Evolutionary conservation across 139 green algal genomes (phyloP).

Genomic region (Micractinium sp.): DNA sequence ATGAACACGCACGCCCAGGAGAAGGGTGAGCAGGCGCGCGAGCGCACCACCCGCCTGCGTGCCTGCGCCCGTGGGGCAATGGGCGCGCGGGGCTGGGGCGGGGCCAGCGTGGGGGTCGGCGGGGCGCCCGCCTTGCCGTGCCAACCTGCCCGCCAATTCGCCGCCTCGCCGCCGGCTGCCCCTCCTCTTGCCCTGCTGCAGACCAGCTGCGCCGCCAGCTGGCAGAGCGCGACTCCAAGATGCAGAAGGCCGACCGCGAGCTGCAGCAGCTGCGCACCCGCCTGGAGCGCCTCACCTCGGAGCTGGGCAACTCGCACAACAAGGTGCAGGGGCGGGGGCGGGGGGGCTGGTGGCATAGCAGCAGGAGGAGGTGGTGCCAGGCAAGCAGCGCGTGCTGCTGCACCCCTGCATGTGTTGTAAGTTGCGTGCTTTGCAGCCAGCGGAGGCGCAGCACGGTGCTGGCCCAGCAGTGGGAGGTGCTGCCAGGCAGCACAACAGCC

Average conservation of each 20-base stretch:
- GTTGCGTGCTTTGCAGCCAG: no score
- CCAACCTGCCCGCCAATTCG: neutral
- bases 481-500: no score
- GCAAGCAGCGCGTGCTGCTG: no score
- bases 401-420: no score
- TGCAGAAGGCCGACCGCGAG: neutral
- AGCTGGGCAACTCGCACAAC: constrained; percentile 9
- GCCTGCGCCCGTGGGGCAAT: neutral
- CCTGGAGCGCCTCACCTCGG: constrained; percentile 4
- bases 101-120: neutral
- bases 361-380: no score
- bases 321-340: neutral
- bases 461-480: no score
- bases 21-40: neutral
- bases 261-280: constrained; percentile 8
- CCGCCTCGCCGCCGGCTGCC: no score
- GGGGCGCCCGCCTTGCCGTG: no score
- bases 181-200: neutral
- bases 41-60: neutral
- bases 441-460: no score
- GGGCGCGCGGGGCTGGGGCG: no score
- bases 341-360: neutral
- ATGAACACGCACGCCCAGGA: neutral
- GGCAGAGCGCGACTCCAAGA: neutral
- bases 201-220: neutral